Evolutionary conservation across 2,329 filamentous ascomycete genomes (phyloP).

Genomic region (Fusarium buharicum): DNA sequence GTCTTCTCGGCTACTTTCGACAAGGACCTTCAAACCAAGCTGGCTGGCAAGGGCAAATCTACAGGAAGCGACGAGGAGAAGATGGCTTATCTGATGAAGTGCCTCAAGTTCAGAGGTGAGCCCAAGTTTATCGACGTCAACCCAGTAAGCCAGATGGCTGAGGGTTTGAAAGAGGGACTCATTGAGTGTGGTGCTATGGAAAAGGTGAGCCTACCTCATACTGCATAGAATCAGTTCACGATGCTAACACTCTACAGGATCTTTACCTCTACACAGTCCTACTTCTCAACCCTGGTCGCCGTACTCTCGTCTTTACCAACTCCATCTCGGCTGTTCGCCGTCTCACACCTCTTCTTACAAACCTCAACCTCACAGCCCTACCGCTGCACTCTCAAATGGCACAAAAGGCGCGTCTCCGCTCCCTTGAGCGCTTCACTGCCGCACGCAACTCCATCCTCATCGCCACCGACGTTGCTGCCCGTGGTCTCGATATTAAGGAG

Average conservation of each 20-base stretch:
- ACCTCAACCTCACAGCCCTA: constrained; percentile 79
- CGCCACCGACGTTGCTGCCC: constrained; percentile 92
- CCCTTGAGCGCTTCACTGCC: constrained; percentile 86
- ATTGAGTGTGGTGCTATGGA: constrained; percentile 93
- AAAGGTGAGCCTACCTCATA: constrained; percentile 69
- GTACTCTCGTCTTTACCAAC: constrained; percentile 93
- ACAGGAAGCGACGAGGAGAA: constrained; percentile 76
- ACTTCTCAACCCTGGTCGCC: constrained; percentile 80
- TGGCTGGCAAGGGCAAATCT: constrained; percentile 76
- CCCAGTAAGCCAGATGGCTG: constrained; percentile 87
- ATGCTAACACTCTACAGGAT: constrained; percentile 63
- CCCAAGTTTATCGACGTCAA: constrained; percentile 95
- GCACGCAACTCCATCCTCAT: constrained; percentile 77
- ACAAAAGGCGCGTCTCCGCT: constrained; percentile 93
- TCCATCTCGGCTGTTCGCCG: constrained; percentile 93
- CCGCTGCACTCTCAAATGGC: constrained; percentile 93
- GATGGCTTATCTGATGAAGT: constrained; percentile 91
- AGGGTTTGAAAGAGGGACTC: constrained; percentile 85
- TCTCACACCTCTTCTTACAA: constrained; percentile 83
- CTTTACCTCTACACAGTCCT: constrained; percentile 91
- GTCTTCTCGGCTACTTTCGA: constrained; percentile 98
- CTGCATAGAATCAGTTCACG: no score
- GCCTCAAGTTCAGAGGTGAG: constrained; percentile 85
- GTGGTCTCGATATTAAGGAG: constrained; percentile 90
- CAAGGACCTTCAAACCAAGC: constrained; percentile 88